Base-by-base conservation (phyloP, 805 yeast species). In the Monosporozyma aerobia region DNA sequence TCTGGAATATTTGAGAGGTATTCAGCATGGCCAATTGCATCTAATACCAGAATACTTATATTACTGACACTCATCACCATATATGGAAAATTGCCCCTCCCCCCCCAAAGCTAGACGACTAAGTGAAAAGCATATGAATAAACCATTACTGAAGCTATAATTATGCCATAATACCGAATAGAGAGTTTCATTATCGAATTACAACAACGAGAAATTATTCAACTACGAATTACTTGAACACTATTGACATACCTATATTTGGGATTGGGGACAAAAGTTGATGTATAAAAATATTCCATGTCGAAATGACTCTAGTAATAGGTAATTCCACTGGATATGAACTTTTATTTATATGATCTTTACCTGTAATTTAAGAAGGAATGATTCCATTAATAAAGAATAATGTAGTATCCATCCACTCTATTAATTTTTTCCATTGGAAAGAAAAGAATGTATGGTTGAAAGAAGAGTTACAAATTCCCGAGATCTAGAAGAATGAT, bases 341-440 rank as follows among this genome's bases (percentile, higher is more conserved):
- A 58, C 72, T 77, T 55, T 77, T 82, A 25, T 79, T 79, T 84
- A 79, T 57, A 80, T 81, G 83, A 62, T 80, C n/a, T 61, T 78
- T 13, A 70, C 77, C 40, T 77, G 82, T 43, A 76, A 74, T 57
- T 79, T 68, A 57, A 65, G 80, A 9, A 61, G 81, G 33, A 80
- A 80, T 59, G 73, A 70, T 48, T 68, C 78, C 25, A 62, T 63
- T 25, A 62, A 63, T 52, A 65, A 69, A 5, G 68, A 75, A 51
- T 64, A 67, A 43, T 69, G 68, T 57, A 59, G 70, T 6, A 59
- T 80, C 1, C 74, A 74, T 56, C 85, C 85, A 0, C 80, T 71
- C 7, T 80, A 77, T 56, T 73, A 73, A 50, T 67, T 74, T 33
- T 76, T 81, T 5, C 74, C 74, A 79, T 57, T 67, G 74, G 43